Evolutionary conservation across 768 basidiomycete species (phyloP).

Genomic region (Auriscalpium orientale): DNA sequence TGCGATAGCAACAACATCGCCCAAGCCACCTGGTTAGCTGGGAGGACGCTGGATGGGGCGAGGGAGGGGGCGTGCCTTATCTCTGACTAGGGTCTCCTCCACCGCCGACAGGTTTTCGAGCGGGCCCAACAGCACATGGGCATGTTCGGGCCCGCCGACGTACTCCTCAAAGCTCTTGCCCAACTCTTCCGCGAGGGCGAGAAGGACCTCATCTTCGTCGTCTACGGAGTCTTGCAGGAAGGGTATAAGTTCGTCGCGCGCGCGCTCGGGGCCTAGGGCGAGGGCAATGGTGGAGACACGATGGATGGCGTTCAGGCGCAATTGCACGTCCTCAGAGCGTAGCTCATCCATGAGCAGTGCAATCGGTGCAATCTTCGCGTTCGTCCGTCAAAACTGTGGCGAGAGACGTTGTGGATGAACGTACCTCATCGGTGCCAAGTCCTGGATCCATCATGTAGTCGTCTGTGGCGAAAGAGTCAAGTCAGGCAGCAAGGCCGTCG

Average conservation of each 20-base stretch:
- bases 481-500: too few species aligned
- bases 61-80: constrained; percentile 61
- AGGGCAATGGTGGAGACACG: constrained; percentile 97
- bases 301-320: constrained; percentile 94
- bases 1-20: background rate
- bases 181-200: constrained; percentile 92
- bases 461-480: too few species aligned
- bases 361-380: constrained; percentile 76
- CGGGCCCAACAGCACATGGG: constrained; percentile 83
- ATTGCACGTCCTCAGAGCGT: constrained; percentile 93
- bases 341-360: constrained; percentile 97
- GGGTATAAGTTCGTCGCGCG: constrained; percentile 89
- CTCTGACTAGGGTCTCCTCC: constrained; percentile 95
- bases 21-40: background rate
- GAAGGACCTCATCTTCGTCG: constrained; percentile 96
- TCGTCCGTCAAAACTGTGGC: background rate
- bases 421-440: constrained; percentile 62
- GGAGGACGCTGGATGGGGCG: background rate
- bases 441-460: constrained; percentile 52
- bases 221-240: constrained; percentile 99
- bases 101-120: constrained; percentile 94
- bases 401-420: constrained; percentile 20
- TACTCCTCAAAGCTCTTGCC: constrained; percentile 91
- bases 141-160: constrained; percentile 81
- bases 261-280: constrained; percentile 90